Evolutionary conservation across 164 flowering plant species (phyloP), one percentile per base, ranked within the genome.

Genomic region (Liquidambar formosana): DNA sequence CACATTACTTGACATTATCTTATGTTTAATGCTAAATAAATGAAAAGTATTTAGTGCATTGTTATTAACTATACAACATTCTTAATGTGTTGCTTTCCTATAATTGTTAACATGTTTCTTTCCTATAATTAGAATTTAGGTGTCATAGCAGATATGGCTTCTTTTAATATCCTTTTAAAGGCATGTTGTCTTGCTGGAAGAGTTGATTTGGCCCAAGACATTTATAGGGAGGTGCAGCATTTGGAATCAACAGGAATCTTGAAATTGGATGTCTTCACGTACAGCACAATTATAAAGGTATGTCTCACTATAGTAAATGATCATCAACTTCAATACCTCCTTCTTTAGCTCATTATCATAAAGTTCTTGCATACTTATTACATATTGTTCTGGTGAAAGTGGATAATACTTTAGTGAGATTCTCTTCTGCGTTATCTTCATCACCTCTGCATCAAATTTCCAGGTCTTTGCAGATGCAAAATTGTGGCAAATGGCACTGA

Each of bases 391-490:
- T 57, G 45, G 18, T 74, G 25, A 10, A 52, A 56, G 52, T 12
- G 22, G 27, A 38, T 6, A 58, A 43, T 41, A 38, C 28, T 41
- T 25, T 19, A 28, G 15, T 44, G n/a, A 44, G 43, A 26, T 5
- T 28, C 18, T 33, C 28, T 59, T 59, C 9, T 57, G 12, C 19
- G 5, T 21, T 45, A 22, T 53, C 62, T 54, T 15, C 33, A 52
- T 48, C 15, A 67, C 22, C 27, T 19, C 15, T 45, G 54, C 44
- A 21, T 65, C 19, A 58, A 45, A 64, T 68, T 64, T 67, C 52
- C 85, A 94, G 98, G 90, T 83, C 48, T 83, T 94, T 82, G 91
- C 97, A 68, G 97, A 92, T 85, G 93, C 94, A 66, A 92, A 83
- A 79, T 65, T 89, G 85, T 94, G 94, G 96, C 81, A 85, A 80